Evolutionary conservation across 2,329 filamentous ascomycete species (phyloP).

Genomic region (Neopestalotiopsis sp.): DNA sequence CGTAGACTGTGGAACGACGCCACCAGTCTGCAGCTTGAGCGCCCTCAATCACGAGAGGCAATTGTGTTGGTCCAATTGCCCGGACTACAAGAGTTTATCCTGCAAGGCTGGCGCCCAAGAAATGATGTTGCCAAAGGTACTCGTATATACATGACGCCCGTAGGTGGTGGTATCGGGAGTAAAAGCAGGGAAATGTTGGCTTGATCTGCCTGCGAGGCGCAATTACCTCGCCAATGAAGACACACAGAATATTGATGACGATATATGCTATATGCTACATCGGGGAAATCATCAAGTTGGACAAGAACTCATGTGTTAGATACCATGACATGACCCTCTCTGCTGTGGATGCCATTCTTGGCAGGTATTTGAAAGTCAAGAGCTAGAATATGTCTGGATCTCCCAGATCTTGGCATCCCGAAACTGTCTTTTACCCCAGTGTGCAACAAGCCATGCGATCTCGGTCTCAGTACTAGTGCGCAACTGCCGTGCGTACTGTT

Average conservation of each 20-base stretch:
- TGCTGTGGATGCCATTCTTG: not conserved
- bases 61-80: not conserved
- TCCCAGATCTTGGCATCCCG: not conserved
- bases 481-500: not conserved
- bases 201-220: not conserved
- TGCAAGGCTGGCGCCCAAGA: not conserved
- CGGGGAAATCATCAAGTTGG: not conserved
- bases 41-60: not conserved
- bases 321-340: not conserved
- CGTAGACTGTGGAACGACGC: not conserved
- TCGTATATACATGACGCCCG: not conserved
- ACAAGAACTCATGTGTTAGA: not conserved
- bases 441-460: not conserved
- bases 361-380: not conserved
- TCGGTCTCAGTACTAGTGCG: not conserved
- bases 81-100: not conserved
- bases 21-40: not conserved
- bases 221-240: not conserved
- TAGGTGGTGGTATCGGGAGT: too few relatives aligned
- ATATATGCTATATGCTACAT: not conserved
- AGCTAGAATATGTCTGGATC: not conserved
- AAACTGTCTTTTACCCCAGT: not conserved
- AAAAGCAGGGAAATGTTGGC: not conserved
- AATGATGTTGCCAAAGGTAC: not conserved
- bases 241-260: not conserved